Evolutionary conservation across 2,329 filamentous ascomycete species (phyloP), one percentile per base, ranked within the genome.

Genomic region (Fusarium goolgardi): DNA sequence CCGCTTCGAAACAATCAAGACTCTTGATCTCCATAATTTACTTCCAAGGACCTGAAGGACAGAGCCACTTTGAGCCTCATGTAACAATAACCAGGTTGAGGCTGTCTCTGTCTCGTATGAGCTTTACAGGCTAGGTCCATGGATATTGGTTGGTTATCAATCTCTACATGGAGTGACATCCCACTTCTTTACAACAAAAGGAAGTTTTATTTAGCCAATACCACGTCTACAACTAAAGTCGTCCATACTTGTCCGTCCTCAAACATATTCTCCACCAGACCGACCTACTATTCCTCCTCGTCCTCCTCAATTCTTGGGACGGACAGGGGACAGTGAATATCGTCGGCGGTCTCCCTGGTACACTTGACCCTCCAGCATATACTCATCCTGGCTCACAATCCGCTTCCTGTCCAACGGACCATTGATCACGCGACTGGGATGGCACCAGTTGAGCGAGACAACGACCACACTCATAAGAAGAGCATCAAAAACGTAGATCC

Each of bases 401-500:
- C 69, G 65, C 62, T 71, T 73, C 23, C 55, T 59, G 10, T 64
- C 62, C 21, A 43, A 43, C 4, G 62, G 41, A 13, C 57, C 49
- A 43, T 72, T 74, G 41, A 74, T 62, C n/a, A 74, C 72, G 4
- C 70, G 63, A 49, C 73, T 75, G 4, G 73, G 71, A 41, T 75
- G 72, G 63, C 75, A 74, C 62, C 53, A 61, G 57, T 75, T 75
- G 58, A 75, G 71, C 3, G 76, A 69, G 13, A 74, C 20, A 1
- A 65, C 59, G 27, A 75, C 73, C 16, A 73, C 37, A 10, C 64
- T 45, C 78, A 81, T 81, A 8, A 79, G 72, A 12, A 73, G 16
- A 4, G 78, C 78, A 61, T 81, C 79, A 23, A 81, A 79, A 18
- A 80, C 51, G 51, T 81, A 81, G 18, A 80, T 63, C 41, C 70